Conservation (phyloP, 2,329 filamentous ascomycete genomes). For the Trichoderma sp. region DNA sequence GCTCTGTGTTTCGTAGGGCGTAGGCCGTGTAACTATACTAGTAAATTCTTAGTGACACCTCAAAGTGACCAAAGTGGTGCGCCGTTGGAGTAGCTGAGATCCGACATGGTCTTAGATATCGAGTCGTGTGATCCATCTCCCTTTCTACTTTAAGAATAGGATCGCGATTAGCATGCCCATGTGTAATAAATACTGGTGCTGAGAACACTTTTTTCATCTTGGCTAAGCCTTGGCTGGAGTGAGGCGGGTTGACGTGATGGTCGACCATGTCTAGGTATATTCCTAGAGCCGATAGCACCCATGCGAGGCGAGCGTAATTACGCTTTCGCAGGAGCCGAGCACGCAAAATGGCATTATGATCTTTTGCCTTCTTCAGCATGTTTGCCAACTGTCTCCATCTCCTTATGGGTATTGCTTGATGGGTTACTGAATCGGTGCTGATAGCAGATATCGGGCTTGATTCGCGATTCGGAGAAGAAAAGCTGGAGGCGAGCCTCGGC, state of each 20-base stretch:
- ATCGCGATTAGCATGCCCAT: neutral
- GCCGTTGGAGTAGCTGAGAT: neutral
- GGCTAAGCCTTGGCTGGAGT: neutral
- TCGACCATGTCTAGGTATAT: neutral
- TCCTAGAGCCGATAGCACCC: neutral
- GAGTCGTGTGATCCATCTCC: slow-evolving; percentile 12
- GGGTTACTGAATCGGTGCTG: neutral
- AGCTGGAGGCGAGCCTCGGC: neutral
- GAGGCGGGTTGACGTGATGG: neutral
- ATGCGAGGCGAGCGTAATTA: neutral
- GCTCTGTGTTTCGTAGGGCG: neutral
- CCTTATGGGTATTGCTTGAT: neutral
- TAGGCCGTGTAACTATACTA: neutral
- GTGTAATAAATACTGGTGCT: neutral
- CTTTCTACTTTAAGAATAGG: neutral
- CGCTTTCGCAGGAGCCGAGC: neutral
- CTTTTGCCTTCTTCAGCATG: neutral
- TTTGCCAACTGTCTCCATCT: neutral
- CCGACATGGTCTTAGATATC: neutral
- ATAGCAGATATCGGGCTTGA: neutral
- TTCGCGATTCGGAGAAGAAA: slow-evolving; percentile 4
- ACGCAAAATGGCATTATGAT: neutral
- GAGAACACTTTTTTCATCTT: neutral
- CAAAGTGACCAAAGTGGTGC: neutral
- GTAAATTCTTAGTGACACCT: neutral